These are phyloP conservation scores for Blastobotrys serpentis DNA, from an alignment of 1,139 yeast genomes.

Conservation along the genomic window DNA sequence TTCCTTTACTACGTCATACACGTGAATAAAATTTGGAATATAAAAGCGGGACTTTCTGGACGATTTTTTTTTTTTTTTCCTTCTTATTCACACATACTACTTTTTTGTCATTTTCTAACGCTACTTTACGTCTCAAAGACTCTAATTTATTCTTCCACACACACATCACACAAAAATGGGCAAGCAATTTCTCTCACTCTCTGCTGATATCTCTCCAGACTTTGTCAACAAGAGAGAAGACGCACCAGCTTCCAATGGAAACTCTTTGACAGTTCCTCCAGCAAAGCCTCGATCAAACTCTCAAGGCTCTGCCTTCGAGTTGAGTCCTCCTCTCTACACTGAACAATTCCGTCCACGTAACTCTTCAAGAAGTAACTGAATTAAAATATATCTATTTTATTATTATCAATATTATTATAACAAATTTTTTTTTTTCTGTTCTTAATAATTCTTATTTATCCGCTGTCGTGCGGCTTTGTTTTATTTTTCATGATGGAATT, in stretches of 20 bases:
- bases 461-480: no score
- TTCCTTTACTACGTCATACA: conserved; percentile 45
- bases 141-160: not conserved
- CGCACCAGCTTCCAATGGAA: conserved; percentile 8
- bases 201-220: conserved; percentile 26
- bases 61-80: conserved; percentile 11
- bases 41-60: not conserved
- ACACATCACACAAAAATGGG: conserved; percentile 10
- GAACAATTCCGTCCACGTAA: conserved; percentile 28
- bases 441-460: no score
- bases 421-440: not conserved
- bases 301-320: conserved; percentile 22
- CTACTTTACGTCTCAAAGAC: no score
- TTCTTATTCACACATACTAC: not conserved
- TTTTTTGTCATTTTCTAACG: not conserved
- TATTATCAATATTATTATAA: not conserved
- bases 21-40: not conserved
- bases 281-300: conserved; percentile 25
- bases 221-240: conserved; percentile 19
- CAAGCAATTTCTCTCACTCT: conserved; percentile 23
- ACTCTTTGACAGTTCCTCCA: conserved; percentile 10
- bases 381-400: not conserved
- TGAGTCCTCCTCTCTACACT: conserved; percentile 27
- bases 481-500: not conserved
- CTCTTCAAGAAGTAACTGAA: conserved; percentile 13